A percentile compares a stretch with the other conserved stretches of the same genome.
Evolutionary conservation across 371 early-diverging fungal genomes (phyloP).

Genomic region (Mucor piriformis): DNA sequence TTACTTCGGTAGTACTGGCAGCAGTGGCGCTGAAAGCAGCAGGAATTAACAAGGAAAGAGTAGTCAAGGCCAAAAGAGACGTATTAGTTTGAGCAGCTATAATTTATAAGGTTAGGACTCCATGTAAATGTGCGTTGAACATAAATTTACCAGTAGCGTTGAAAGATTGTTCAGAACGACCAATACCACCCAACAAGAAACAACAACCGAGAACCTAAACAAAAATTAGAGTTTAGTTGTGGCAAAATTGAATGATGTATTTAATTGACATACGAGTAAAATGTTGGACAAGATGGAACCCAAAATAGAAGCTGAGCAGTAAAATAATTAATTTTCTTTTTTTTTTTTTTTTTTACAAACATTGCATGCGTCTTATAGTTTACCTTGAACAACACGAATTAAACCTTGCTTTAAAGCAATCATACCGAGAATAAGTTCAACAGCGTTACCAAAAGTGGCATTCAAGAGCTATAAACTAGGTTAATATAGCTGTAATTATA

Average conservation of each 20-base stretch:
- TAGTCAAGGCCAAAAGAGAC: constrained; percentile 76
- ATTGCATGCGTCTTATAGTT: neutral
- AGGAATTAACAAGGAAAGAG: constrained; percentile 80
- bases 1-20: constrained; percentile 24
- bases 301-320: constrained; percentile 38
- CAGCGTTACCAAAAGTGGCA: constrained; percentile 55
- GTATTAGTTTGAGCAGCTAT: constrained; percentile 76
- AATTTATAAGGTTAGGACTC: constrained; percentile 1
- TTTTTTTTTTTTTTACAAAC: neutral
- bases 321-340: constrained; percentile 1
- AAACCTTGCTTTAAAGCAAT: constrained; percentile 76
- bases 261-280: constrained; percentile 33
- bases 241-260: neutral
- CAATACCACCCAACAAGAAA: constrained; percentile 34
- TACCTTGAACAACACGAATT: constrained; percentile 74
- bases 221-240: neutral
- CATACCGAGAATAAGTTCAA: constrained; percentile 78
- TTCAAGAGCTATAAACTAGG: constrained; percentile 13
- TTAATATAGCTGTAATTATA: neutral
- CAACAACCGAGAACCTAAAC: constrained; percentile 38
- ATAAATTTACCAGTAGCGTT: constrained; percentile 40
- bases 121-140: neutral
- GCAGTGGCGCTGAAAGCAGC: constrained; percentile 68
- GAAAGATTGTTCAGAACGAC: constrained; percentile 42
- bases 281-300: constrained; percentile 53